phyloP scores from a whole-genome alignment of 208 protist genomes.

The Sergeia podlipaevii region DNA sequence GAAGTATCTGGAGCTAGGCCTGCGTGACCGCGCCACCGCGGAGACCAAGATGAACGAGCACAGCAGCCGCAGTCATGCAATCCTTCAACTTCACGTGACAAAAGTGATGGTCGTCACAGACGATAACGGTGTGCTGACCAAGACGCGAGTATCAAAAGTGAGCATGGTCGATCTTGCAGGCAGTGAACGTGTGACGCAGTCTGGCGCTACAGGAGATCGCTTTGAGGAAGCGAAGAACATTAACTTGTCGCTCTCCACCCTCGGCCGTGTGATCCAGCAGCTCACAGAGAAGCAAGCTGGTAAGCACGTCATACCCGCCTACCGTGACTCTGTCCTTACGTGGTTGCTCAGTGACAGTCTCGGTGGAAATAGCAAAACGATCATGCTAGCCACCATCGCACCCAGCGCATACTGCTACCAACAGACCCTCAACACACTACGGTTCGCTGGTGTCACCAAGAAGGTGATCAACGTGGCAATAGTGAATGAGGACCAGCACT shows the following conservation, averaged over 20 bases:
- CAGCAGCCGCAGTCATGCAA: conserved; percentile 95
- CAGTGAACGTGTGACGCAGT: conserved; percentile 90
- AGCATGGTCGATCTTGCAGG: conserved; percentile 98
- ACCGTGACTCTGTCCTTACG: conserved; percentile 86
- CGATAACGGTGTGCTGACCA: conserved; percentile 56
- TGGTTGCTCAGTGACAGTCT: conserved; percentile 86
- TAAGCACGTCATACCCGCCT: conserved; percentile 65
- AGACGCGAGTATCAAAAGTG: conserved; percentile 61
- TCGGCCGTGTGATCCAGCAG: conserved; percentile 88
- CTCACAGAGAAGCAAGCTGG: conserved; percentile 74
- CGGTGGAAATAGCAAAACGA: conserved; percentile 87
- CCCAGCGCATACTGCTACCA: conserved; percentile 80
- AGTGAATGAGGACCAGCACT: conserved; percentile 81
- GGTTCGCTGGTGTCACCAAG: conserved; percentile 83
- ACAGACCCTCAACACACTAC: conserved; percentile 85
- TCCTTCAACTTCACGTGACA: conserved; percentile 92
- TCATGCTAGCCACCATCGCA: conserved; percentile 84
- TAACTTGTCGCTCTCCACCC: conserved; percentile 94
- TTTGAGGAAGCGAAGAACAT: conserved; percentile 96
- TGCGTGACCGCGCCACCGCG: conserved; percentile 77
- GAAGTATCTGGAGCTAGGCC: conserved; percentile 45
- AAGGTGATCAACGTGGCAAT: conserved; percentile 82
- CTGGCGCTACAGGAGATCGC: conserved; percentile 89
- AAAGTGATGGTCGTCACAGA: conserved; percentile 34
- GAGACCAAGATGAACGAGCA: conserved; percentile 94